Percentiles rank a stretch among this genome's conserved stretches.
These are phyloP conservation scores for Colletotrichum caudatum DNA, from an alignment of 2,329 filamentous ascomycete genomes.

Conservation along the genomic window DNA sequence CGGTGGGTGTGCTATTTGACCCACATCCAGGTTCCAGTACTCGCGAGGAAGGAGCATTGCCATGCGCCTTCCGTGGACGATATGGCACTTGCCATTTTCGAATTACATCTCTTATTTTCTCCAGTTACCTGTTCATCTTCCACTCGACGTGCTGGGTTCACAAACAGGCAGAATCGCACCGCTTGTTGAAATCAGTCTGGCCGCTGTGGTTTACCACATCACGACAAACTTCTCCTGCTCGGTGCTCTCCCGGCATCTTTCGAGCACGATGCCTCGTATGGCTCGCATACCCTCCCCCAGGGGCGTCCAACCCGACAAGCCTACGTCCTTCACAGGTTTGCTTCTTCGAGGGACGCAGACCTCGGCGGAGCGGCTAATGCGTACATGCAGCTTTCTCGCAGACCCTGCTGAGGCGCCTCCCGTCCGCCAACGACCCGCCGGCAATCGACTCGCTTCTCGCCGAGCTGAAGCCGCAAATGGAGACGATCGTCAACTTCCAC, in stretches of 20 bases:
- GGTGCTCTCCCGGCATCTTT: background rate
- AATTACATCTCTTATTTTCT: background rate
- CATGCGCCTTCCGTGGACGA: background rate
- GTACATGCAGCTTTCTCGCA: conserved; percentile 29
- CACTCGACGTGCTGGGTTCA: background rate
- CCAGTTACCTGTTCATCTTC: background rate
- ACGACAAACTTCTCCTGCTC: background rate
- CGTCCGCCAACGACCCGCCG: conserved; percentile 40
- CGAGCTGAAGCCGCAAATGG: conserved; percentile 46
- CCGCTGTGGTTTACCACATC: too few relatives aligned
- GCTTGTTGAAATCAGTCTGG: background rate
- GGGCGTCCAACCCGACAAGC: background rate
- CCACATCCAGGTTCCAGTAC: background rate
- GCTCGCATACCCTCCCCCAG: background rate
- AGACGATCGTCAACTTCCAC: background rate
- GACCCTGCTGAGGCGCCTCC: conserved; percentile 29
- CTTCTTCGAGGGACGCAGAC: background rate
- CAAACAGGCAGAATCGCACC: background rate
- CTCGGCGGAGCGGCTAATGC: background rate
- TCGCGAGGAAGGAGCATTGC: background rate
- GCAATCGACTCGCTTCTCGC: conserved; percentile 46
- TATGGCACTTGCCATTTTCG: background rate
- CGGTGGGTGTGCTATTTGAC: background rate
- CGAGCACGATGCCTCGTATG: background rate
- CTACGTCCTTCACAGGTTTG: conserved; percentile 4